phyloP scores from a whole-genome alignment of 345 rosid species.

The Salix purpurea region DNA sequence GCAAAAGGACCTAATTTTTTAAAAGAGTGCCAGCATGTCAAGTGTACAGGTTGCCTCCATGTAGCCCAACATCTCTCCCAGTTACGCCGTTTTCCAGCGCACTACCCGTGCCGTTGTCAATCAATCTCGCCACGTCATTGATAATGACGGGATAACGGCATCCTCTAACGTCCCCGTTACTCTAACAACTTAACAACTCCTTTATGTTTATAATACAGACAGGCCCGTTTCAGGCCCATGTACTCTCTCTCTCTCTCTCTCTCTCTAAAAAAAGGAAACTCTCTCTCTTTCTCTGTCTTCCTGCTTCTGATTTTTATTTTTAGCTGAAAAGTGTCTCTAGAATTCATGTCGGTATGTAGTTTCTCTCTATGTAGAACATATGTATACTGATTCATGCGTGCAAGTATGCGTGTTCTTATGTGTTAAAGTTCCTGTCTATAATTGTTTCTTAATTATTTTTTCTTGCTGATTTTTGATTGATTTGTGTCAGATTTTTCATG shows the following conservation, averaged over 20 bases:
- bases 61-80: slow-evolving; percentile 31
- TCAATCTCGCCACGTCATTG: slow-evolving; percentile 18
- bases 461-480: slow-evolving; percentile 5
- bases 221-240: slow-evolving; percentile 13
- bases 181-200: slow-evolving; percentile 13
- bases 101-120: slow-evolving; percentile 24
- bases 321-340: slow-evolving; percentile 4
- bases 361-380: not conserved
- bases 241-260: not conserved
- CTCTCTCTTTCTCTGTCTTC: slow-evolving; percentile 18
- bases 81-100: slow-evolving; percentile 51
- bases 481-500: not conserved
- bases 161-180: slow-evolving; percentile 5
- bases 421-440: slow-evolving; percentile 5
- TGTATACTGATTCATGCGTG: not conserved
- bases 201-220: not conserved
- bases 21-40: slow-evolving; percentile 48
- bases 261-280: slow-evolving; percentile 3
- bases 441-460: slow-evolving; percentile 1
- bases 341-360: slow-evolving; percentile 65
- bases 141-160: slow-evolving; percentile 11
- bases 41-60: slow-evolving; percentile 23
- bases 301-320: not conserved
- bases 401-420: not conserved
- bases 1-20: not conserved